These are phyloP conservation scores for Gonapodya prolifera DNA, from an alignment of 192 early-diverging fungal species.

Conservation along the genomic window DNA sequence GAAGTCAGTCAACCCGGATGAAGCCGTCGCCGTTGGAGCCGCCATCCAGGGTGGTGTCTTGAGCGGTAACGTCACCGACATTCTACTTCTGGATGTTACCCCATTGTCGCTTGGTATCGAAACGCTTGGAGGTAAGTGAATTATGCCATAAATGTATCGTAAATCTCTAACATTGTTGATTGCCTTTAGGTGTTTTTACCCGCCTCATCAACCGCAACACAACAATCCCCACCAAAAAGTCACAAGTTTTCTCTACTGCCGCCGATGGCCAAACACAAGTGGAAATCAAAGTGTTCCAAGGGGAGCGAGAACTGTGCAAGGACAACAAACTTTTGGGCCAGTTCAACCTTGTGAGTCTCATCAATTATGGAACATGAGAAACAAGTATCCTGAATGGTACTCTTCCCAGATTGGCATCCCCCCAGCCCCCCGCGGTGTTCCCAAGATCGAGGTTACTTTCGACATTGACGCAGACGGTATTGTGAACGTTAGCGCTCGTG, in stretches of 20 bases:
- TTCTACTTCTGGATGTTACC: constrained; percentile 91
- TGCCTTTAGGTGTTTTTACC: constrained; percentile 65
- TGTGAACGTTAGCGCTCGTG: constrained; percentile 91
- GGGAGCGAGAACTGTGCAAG: constrained; percentile 90
- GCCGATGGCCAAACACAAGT: constrained; percentile 97
- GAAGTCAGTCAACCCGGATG: constrained; percentile 96
- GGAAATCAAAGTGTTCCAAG: constrained; percentile 96
- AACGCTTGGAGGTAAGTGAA: constrained; percentile 71
- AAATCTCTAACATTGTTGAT: neutral
- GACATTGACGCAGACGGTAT: constrained; percentile 99
- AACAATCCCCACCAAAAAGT: constrained; percentile 98
- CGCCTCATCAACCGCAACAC: constrained; percentile 95
- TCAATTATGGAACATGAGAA: neutral
- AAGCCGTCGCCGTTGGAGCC: constrained; percentile 96
- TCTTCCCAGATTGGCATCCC: constrained; percentile 52
- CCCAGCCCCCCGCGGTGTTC: constrained; percentile 92
- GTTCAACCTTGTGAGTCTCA: constrained; percentile 66
- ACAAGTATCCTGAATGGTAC: neutral
- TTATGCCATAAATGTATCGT: neutral
- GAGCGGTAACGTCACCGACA: constrained; percentile 89
- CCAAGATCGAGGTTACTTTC: constrained; percentile 97
- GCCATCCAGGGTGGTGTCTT: constrained; percentile 97
- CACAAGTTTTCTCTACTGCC: constrained; percentile 97
- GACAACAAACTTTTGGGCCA: constrained; percentile 98
- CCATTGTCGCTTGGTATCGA: constrained; percentile 97